These are phyloP conservation scores for Rhazya stricta DNA, from an alignment of 257 asterid genomes.

Conservation along the genomic window DNA sequence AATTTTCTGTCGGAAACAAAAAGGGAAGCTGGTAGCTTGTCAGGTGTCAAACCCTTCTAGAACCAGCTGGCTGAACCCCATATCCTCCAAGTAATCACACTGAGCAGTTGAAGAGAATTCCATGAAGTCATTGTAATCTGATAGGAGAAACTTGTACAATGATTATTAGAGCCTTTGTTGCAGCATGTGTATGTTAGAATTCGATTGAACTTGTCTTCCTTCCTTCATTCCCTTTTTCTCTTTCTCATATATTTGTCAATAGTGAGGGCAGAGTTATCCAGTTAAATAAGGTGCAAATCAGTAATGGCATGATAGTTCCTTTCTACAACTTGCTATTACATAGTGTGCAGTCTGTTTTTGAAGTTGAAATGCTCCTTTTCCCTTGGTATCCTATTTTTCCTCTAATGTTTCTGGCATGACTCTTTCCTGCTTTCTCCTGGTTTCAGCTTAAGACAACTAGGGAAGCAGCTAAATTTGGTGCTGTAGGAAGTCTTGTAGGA, in stretches of 20 bases:
- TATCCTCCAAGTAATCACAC: background rate
- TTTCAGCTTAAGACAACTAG: constrained; percentile 80
- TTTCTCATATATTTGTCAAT: background rate
- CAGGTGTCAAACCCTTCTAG: background rate
- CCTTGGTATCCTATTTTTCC: background rate
- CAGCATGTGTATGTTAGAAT: background rate
- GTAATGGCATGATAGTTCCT: background rate
- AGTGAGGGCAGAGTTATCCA: background rate
- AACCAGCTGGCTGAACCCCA: background rate
- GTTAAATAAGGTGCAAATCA: background rate
- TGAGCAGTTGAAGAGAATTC: background rate
- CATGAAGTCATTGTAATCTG: no score
- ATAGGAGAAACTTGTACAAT: background rate
- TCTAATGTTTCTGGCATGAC: background rate
- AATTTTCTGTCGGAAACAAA: background rate
- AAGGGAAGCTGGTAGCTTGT: background rate
- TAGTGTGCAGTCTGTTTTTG: background rate
- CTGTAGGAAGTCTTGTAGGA: constrained; percentile 67
- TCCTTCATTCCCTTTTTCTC: background rate
- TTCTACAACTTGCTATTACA: background rate
- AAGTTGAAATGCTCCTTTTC: background rate
- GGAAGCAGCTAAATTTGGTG: constrained; percentile 60
- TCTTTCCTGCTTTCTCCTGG: background rate
- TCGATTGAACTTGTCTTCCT: background rate
- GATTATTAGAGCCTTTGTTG: background rate